A percentile compares a stretch with the other conserved stretches of the same genome.
These are phyloP conservation scores for Penicillium sp. DNA, from an alignment of 2,329 filamentous ascomycete genomes.

Conservation along the genomic window DNA sequence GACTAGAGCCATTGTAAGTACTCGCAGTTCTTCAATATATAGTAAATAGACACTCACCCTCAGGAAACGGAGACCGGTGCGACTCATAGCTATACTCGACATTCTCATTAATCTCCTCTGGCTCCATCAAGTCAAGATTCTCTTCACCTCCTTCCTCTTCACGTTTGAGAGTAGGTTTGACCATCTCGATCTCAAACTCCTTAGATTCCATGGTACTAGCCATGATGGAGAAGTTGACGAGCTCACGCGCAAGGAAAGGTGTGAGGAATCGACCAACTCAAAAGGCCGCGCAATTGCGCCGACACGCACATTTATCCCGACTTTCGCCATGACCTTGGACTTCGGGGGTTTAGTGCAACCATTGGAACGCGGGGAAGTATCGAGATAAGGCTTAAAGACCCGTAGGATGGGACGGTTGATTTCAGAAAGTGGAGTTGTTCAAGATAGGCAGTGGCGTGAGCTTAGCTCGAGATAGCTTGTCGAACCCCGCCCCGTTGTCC, in stretches of 20 bases:
- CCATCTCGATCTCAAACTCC: slow-evolving; percentile 9
- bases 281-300: neutral
- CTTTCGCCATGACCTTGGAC: neutral
- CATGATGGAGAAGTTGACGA: slow-evolving; percentile 5
- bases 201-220: slow-evolving; percentile 10
- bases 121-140: slow-evolving; percentile 7
- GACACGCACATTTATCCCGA: neutral
- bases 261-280: neutral
- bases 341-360: slow-evolving; percentile 1
- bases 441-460: neutral
- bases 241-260: neutral
- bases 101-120: slow-evolving; percentile 14
- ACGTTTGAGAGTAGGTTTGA: slow-evolving; percentile 8
- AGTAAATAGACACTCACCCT: slow-evolving; percentile 15
- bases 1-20: slow-evolving; percentile 14
- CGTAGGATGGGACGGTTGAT: slow-evolving; percentile 2
- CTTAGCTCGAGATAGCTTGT: slow-evolving; percentile 14
- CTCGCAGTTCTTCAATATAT: neutral
- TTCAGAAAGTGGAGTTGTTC: slow-evolving; percentile 4
- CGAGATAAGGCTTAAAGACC: slow-evolving; percentile 9
- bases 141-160: slow-evolving; percentile 22
- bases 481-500: slow-evolving; percentile 11
- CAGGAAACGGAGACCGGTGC: slow-evolving; percentile 31
- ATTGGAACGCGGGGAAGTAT: slow-evolving; percentile 7
- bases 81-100: slow-evolving; percentile 30